Conservation (phyloP, 306 rosid genomes). For the Coriaria nepalensis region DNA sequence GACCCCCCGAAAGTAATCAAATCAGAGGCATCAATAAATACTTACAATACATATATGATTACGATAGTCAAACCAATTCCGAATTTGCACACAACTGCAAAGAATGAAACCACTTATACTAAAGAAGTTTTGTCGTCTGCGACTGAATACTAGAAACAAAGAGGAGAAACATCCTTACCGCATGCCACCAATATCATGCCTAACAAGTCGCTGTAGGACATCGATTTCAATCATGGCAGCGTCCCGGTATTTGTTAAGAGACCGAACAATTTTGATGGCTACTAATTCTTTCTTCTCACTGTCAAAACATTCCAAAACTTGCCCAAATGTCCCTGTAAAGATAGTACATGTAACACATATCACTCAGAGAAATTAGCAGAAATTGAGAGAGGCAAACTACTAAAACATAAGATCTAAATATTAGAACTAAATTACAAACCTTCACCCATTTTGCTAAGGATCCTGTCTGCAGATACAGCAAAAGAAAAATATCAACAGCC, state of each 20-base stretch:
- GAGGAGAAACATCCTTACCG: constrained; percentile 38
- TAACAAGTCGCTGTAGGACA: constrained; percentile 50
- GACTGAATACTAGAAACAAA: constrained; percentile 14
- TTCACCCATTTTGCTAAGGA: constrained; percentile 77
- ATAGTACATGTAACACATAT: neutral
- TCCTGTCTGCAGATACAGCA: constrained; percentile 43
- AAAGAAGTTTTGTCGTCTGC: constrained; percentile 29
- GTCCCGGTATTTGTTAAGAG: constrained; percentile 54
- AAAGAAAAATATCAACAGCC: constrained; percentile 9
- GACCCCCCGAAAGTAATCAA: constrained; percentile 44
- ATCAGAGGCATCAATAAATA: constrained; percentile 50
- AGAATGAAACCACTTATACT: constrained; percentile 65
- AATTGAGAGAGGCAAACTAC: too few relatives aligned
- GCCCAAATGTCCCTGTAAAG: constrained; percentile 67
- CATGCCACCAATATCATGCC: constrained; percentile 49
- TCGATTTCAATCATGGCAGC: constrained; percentile 81
- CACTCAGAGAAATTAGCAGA: too few relatives aligned
- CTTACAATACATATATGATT: constrained; percentile 87
- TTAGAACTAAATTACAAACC: constrained; percentile 22
- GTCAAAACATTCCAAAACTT: constrained; percentile 67
- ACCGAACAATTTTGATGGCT: constrained; percentile 61
- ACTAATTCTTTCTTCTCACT: constrained; percentile 58
- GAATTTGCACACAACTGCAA: constrained; percentile 94
- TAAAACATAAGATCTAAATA: too few relatives aligned
- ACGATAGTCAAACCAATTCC: constrained; percentile 93